A percentile compares a stretch with the other conserved stretches of the same genome.
phyloP scores from a whole-genome alignment of 2,329 filamentous ascomycete species.

The Aspergillus awamori region DNA sequence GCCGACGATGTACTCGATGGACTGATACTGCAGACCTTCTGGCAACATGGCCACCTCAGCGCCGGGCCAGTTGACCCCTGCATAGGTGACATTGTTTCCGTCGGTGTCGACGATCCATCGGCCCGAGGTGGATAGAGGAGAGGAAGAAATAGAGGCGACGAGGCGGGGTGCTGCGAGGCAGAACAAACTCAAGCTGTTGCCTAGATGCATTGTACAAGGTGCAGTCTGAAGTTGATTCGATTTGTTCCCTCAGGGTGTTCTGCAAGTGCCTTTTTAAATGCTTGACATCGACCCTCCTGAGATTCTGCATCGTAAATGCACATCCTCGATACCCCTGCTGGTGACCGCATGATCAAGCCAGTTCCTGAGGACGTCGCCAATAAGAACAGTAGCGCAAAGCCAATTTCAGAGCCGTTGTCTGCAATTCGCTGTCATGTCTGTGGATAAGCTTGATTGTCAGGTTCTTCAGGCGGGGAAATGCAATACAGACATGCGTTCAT shows the following conservation, averaged over 20 bases:
- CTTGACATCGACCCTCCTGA: neutral
- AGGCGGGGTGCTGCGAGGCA: neutral
- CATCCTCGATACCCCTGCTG: neutral
- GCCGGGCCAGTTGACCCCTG: conserved; percentile 38
- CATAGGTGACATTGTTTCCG: conserved; percentile 33
- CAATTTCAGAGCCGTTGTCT: neutral
- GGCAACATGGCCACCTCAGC: conserved; percentile 37
- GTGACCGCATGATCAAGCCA: neutral
- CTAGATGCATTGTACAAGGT: neutral
- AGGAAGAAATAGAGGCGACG: neutral
- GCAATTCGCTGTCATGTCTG: neutral
- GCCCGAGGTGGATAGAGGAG: conserved; percentile 33
- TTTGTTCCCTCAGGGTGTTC: neutral
- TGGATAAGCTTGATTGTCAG: neutral
- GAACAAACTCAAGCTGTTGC: neutral
- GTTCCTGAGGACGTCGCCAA: neutral
- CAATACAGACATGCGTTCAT: neutral
- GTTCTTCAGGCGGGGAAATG: neutral
- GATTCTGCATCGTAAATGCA: neutral
- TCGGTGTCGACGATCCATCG: conserved; percentile 46
- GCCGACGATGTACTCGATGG: conserved; percentile 30
- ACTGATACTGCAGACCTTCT: conserved; percentile 36
- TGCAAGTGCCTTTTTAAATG: neutral
- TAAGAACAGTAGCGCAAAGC: neutral
- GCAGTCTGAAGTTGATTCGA: neutral